Conservation (phyloP, 495 filamentous ascomycete species). For the Glonium stellatum region DNA sequence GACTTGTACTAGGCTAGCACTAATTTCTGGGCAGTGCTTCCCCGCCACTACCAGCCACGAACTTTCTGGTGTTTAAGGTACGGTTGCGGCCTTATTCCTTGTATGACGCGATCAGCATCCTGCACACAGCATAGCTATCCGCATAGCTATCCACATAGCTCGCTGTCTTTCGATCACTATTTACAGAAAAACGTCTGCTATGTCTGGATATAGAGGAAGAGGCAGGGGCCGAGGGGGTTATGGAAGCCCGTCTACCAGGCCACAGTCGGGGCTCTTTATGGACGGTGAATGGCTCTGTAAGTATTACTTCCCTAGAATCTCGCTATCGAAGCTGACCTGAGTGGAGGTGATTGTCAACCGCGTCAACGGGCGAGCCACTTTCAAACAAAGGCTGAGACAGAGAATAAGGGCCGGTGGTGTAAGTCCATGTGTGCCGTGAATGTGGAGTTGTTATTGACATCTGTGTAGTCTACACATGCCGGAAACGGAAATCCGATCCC, state of each 20-base stretch:
- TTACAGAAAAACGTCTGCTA: too few species aligned
- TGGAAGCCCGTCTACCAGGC: neutral
- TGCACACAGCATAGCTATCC: too few species aligned
- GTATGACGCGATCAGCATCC: too few species aligned
- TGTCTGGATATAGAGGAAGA: neutral
- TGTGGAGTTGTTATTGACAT: constrained; percentile 29
- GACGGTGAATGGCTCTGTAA: neutral
- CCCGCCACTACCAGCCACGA: too few species aligned
- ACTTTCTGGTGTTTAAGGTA: too few species aligned
- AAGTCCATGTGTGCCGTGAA: constrained; percentile 6
- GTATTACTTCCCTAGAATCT: neutral
- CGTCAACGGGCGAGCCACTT: neutral
- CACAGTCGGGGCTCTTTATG: neutral
- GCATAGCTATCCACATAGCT: too few species aligned
- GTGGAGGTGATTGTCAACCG: neutral
- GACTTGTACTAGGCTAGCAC: too few species aligned
- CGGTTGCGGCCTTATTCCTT: too few species aligned
- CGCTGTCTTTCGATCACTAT: too few species aligned
- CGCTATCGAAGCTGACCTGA: neutral
- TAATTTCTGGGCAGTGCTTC: too few species aligned
- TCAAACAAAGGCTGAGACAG: neutral
- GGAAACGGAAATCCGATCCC: constrained; percentile 39
- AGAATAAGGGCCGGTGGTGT: neutral
- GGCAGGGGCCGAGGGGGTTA: neutral
- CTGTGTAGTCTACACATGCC: constrained; percentile 56